Evolutionary conservation across 768 basidiomycete species (phyloP).

Genomic region (Termitomyces sp.): DNA sequence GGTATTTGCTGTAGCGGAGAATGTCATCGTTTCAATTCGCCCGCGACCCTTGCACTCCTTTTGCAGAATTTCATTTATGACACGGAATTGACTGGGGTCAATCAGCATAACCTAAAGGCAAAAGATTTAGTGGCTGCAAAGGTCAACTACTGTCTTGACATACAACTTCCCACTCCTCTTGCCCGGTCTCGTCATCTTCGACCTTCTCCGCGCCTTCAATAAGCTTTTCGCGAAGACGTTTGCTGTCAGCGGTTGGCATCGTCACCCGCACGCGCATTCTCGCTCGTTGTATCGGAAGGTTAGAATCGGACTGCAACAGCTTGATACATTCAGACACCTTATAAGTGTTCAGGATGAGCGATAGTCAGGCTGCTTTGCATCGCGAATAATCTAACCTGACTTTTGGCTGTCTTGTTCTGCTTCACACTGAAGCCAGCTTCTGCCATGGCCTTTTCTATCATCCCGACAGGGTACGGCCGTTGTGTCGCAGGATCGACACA

Average conservation of each 20-base stretch:
- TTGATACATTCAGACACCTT: constrained; percentile 91
- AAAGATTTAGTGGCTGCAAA: constrained; percentile 1
- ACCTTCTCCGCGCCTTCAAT: constrained; percentile 75
- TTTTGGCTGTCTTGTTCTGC: constrained; percentile 87
- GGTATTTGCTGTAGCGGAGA: constrained; percentile 56
- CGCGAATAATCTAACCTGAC: constrained; percentile 57
- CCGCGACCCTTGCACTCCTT: constrained; percentile 90
- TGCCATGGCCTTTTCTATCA: constrained; percentile 97
- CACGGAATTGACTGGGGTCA: constrained; percentile 88
- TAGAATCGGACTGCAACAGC: constrained; percentile 74
- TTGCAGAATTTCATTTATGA: constrained; percentile 86
- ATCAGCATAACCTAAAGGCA: constrained; percentile 77
- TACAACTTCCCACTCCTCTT: constrained; percentile 86
- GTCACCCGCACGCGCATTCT: constrained; percentile 88
- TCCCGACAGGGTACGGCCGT: constrained; percentile 87
- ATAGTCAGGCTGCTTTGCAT: not conserved
- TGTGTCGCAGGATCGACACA: constrained; percentile 92
- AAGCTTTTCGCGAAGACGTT: constrained; percentile 69
- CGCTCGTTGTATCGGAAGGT: constrained; percentile 90
- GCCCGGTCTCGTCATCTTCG: constrained; percentile 75
- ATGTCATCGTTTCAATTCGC: constrained; percentile 78
- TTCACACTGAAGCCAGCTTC: constrained; percentile 94
- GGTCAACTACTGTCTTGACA: constrained; percentile 28
- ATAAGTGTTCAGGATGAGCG: not conserved
- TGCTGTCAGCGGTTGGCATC: constrained; percentile 66